These are phyloP conservation scores for Parsonsia alboflavescens DNA, from an alignment of 257 asterid species.

Conservation along the genomic window DNA sequence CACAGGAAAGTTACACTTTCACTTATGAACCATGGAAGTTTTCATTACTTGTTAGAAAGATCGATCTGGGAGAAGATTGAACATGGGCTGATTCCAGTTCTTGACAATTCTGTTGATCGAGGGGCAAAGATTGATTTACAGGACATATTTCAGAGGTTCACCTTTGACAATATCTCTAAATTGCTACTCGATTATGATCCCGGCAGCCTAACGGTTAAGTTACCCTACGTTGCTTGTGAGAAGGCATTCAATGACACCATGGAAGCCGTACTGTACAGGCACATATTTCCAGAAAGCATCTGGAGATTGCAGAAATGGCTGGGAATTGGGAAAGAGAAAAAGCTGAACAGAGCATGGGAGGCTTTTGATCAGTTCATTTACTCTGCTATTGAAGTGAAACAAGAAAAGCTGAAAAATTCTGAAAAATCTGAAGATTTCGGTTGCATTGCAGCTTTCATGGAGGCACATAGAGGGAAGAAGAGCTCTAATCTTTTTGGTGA, in stretches of 20 bases:
- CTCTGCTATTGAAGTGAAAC: too few relatives aligned
- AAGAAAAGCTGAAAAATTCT: not conserved
- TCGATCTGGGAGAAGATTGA: conserved; percentile 7
- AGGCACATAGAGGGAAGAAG: not conserved
- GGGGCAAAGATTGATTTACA: conserved; percentile 5
- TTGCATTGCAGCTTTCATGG: not conserved
- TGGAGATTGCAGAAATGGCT: conserved; percentile 18
- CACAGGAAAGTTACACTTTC: conserved; percentile 12
- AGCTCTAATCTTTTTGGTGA: not conserved
- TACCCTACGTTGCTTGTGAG: conserved; percentile 1
- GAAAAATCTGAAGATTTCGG: not conserved
- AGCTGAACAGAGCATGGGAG: not conserved
- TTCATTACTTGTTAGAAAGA: not conserved
- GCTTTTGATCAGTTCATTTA: conserved; percentile 10
- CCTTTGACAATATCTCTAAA: conserved; percentile 6
- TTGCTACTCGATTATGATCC: conserved; percentile 8
- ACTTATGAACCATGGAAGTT: not conserved
- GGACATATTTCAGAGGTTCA: conserved; percentile 15
- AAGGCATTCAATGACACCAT: conserved; percentile 7
- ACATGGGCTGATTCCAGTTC: not conserved
- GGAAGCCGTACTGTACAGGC: conserved; percentile 10
- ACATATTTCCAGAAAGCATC: conserved; percentile 2
- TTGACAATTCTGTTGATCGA: not conserved
- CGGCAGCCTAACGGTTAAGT: conserved; percentile 1
- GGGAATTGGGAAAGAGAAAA: conserved; percentile 14